These are phyloP conservation scores for Solanum okadae DNA, from an alignment of 257 asterid genomes.

Conservation along the genomic window DNA sequence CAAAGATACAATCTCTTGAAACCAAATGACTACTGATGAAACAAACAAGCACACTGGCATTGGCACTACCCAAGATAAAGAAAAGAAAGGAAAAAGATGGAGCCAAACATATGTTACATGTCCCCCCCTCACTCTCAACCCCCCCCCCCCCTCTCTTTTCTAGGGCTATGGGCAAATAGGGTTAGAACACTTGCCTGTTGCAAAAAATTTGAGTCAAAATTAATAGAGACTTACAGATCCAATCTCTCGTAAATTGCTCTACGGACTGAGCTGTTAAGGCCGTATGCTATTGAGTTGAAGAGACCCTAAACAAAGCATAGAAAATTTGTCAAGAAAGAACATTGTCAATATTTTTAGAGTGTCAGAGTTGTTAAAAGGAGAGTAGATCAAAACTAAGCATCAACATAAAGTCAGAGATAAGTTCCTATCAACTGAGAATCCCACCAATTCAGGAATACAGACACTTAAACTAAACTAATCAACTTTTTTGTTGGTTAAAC, in stretches of 20 bases:
- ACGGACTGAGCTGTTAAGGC: slow-evolving; percentile 90
- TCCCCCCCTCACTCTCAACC: not conserved
- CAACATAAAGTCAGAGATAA: not conserved
- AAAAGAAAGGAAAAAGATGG: not conserved
- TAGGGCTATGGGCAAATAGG: not conserved
- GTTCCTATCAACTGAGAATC: not conserved
- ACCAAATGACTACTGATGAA: not conserved
- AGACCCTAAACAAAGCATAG: slow-evolving; percentile 53
- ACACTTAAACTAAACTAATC: not conserved
- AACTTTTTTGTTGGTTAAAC: not conserved
- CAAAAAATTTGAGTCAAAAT: not conserved
- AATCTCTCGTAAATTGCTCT: slow-evolving; percentile 78
- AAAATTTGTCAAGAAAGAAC: not conserved
- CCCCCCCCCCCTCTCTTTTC: not conserved
- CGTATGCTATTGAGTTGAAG: slow-evolving; percentile 91
- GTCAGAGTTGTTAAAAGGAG: not conserved
- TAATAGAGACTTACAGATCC: slow-evolving; percentile 62
- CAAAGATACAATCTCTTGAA: not conserved
- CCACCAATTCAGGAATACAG: not conserved
- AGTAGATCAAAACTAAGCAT: not conserved
- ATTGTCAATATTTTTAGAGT: not conserved
- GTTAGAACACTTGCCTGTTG: not conserved
- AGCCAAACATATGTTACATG: not conserved
- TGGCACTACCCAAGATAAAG: not conserved
- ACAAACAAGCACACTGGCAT: not conserved